phyloP scores from a whole-genome alignment of 2,329 filamentous ascomycete species.

The Incumbomyces lentus region DNA sequence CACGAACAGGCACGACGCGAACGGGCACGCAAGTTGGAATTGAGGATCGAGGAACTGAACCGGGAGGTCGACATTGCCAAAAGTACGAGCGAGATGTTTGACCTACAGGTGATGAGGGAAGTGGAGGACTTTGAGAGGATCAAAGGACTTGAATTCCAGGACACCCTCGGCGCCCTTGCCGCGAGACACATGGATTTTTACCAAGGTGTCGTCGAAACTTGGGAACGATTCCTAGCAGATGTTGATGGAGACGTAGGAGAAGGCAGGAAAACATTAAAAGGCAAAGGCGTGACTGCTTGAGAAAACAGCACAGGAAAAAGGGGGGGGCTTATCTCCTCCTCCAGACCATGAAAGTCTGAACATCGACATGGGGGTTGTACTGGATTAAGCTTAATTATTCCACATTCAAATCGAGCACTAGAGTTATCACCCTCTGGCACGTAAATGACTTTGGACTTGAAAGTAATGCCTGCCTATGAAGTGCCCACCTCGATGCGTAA shows the following conservation, averaged over 20 bases:
- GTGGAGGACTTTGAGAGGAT: slow-evolving; percentile 92
- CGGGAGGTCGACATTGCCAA: slow-evolving; percentile 80
- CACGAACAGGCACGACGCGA: slow-evolving; percentile 86
- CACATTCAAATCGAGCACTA: no score
- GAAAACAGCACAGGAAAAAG: no score
- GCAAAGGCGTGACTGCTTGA: slow-evolving; percentile 3
- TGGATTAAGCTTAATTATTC: no score
- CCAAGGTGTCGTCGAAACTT: slow-evolving; percentile 64
- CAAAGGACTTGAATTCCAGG: slow-evolving; percentile 85
- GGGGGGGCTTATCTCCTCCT: neutral
- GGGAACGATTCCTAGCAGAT: slow-evolving; percentile 81
- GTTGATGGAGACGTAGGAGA: slow-evolving; percentile 56
- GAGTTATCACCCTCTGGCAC: no score
- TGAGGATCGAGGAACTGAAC: slow-evolving; percentile 85
- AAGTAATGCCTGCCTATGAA: no score
- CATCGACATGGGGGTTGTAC: neutral
- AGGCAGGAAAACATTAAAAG: slow-evolving; percentile 11
- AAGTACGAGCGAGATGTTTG: slow-evolving; percentile 80
- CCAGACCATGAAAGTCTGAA: neutral
- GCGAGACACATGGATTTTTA: slow-evolving; percentile 85
- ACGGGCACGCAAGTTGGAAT: slow-evolving; percentile 76
- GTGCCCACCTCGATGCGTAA: no score
- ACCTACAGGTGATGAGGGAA: slow-evolving; percentile 90
- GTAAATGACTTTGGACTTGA: no score
- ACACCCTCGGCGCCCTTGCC: slow-evolving; percentile 71